A percentile compares a stretch with the other conserved stretches of the same genome.
These are phyloP conservation scores for Diaporthe sp. DNA, from an alignment of 2,329 filamentous ascomycete genomes.

Conservation along the genomic window DNA sequence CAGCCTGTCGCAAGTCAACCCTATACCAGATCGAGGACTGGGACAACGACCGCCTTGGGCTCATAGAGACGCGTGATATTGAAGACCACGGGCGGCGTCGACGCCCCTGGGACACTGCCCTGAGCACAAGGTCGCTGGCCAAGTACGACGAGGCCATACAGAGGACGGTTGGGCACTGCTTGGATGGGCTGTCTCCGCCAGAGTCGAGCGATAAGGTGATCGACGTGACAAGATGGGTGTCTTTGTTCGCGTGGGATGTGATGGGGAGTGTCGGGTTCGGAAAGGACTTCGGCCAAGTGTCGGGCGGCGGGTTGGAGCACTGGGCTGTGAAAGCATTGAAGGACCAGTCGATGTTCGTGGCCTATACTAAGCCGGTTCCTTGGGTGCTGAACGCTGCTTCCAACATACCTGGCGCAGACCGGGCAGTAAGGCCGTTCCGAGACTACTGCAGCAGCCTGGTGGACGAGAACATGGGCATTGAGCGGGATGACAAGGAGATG, in stretches of 20 bases:
- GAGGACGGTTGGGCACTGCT: not conserved
- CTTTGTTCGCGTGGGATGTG: conserved; percentile 14
- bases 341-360: not conserved
- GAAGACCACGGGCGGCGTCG: not conserved
- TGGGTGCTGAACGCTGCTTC: not conserved
- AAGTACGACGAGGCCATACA: not conserved
- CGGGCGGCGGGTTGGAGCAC: not conserved
- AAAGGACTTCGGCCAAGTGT: conserved; percentile 12
- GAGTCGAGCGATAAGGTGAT: not conserved
- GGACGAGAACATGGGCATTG: not conserved
- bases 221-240: not conserved
- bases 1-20: not conserved
- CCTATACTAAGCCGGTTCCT: not conserved
- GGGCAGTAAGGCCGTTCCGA: not conserved
- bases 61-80: conserved; percentile 6
- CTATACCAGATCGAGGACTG: conserved; percentile 13
- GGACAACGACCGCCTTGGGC: not conserved
- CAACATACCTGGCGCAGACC: not conserved
- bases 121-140: not conserved
- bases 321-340: not conserved
- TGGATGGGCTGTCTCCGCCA: not conserved
- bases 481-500: not conserved
- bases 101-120: not conserved
- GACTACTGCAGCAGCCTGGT: conserved; percentile 9
- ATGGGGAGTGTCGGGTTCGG: conserved; percentile 9